Base-by-base conservation (phyloP, 495 filamentous ascomycete genomes). In the Aspergillus bertholletiae region DNA sequence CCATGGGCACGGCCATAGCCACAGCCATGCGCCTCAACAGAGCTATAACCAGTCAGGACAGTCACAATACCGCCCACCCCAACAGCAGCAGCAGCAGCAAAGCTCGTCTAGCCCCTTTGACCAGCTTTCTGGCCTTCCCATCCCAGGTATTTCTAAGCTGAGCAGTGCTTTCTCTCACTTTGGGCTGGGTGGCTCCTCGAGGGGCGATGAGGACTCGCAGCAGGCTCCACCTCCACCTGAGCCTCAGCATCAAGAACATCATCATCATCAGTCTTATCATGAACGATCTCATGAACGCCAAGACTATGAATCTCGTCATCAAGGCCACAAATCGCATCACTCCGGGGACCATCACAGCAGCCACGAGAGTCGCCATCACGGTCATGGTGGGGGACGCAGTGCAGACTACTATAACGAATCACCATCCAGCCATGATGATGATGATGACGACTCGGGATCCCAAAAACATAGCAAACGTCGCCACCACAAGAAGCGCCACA, bases 141-240 rank as follows among this genome's bases (percentile, higher is more conserved):
- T 77, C 24, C 74, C 74, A 0, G 74, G 74, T 12, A 67, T 76
- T 26, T 75, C 71, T 1, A 69, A 73, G 34, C 60, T 74, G 13
- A 65, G 65, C 40, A 73, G 69, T 23, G 68, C 65, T 18, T 55
- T 73, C 34, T 72, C 70, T 3, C 59, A 61, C 43, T 63, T 76
- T 66, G 67, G 80, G 64, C 58, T 80, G 61, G 68, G 82, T 55
- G 65, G 77, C 11, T 75, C 63, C 24, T 61, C 61, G 21, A 61
- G 63, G 21, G 46, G 58, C 1, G 53, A 66, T 13, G 62, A 65
- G 8, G 60, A 55, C 9, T 59, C 62, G 15, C 27, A 51, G 20
- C 57, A 40, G 32, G n/a, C 12, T 30, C 41, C 50, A 12, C 28
- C 24, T 35, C 47, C 40, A 47, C 46, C 30, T 13, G 41, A 59